Base-by-base conservation (phyloP, 2,329 filamentous ascomycete genomes). In the Penicillium nordicum region DNA sequence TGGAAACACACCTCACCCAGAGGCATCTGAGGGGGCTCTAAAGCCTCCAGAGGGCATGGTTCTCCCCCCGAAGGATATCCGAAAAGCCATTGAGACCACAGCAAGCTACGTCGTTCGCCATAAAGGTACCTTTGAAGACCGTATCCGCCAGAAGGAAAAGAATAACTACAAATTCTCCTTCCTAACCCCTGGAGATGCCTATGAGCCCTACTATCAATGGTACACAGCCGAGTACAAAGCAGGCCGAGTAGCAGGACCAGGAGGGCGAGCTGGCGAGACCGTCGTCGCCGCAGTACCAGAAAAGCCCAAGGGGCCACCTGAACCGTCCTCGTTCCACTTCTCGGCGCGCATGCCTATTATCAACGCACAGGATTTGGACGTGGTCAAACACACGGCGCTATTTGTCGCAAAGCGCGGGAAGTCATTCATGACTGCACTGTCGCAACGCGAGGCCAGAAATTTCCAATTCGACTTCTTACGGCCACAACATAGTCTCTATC, bases 271-370 rank as follows among this genome's bases (percentile, higher is more conserved):
- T 42, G 87, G 83, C 57, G 89, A 92, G 65, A 77, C 79, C 23
- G 79, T 79, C 41, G 77, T 73, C 42, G 77, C 73, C 16, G 78
- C 79, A 49, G 79, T 78, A 64, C 79, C 75, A 48, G 82, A 84
- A 72, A 91, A 89, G 71, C 87, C 90, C 42, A 84, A 89, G 73
- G 93, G 92, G 23, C 93, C 93, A 8, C 86, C 88, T 42, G 86
- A 92, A 69, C 94, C 94, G 16, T 84, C 89, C 55, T 88, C 92
- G 67, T 97, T 95, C 70, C 85, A 89, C 65, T 99, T 97, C 78
- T 96, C 91, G 54, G 92, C 94, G 65, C 89, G 92, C 72, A 96
- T 97, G 90, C 94, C 94, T 56, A 93, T 92, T 65, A 96, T 99
- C 77, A 96, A 88, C 76, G 91, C 95, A 62, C 90, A 96, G 74